Percentiles rank a stretch among this genome's conserved stretches.
phyloP scores from a whole-genome alignment of 2,329 filamentous ascomycete species.

The Aspergillus quadricinctus region DNA sequence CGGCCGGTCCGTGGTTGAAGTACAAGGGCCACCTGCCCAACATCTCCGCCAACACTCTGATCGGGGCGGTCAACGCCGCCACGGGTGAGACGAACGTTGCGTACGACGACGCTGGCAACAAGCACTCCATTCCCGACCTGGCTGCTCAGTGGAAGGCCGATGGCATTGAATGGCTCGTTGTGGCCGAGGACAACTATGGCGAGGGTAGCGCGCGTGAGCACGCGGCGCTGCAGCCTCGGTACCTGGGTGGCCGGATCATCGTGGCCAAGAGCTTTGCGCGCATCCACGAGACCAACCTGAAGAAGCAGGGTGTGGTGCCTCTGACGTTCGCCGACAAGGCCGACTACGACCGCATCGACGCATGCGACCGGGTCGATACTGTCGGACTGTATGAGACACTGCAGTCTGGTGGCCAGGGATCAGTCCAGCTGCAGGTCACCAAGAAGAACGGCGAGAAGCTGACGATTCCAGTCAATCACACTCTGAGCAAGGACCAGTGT shows the following conservation, averaged over 20 bases:
- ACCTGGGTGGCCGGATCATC: conserved; percentile 79
- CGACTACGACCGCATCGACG: conserved; percentile 79
- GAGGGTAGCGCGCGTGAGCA: conserved; percentile 87
- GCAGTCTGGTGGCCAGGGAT: conserved; percentile 25
- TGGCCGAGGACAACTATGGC: conserved; percentile 97
- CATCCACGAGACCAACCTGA: conserved; percentile 93
- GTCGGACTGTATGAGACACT: conserved; percentile 81
- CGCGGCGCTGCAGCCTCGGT: conserved; percentile 84
- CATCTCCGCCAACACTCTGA: conserved; percentile 95
- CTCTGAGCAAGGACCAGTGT: conserved; percentile 83
- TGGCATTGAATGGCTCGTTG: conserved; percentile 79
- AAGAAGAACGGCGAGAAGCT: conserved; percentile 56
- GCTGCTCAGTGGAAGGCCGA: conserved; percentile 76
- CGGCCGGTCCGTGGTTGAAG: conserved; percentile 94
- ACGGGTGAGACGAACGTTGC: conserved; percentile 90
- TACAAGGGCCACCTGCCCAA: conserved; percentile 99
- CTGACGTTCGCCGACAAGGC: conserved; percentile 83
- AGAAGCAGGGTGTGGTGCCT: conserved; percentile 96
- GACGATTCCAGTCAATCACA: conserved; percentile 75
- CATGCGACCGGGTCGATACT: conserved; percentile 78
- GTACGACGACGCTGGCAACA: conserved; percentile 75
- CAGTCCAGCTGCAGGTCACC: conserved; percentile 17
- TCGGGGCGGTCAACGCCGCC: conserved; percentile 86
- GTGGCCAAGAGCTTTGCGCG: conserved; percentile 83
- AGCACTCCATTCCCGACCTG: conserved; percentile 78